These are phyloP conservation scores for Pogostemon cablin DNA, from an alignment of 257 asterid genomes.

Conservation along the genomic window DNA sequence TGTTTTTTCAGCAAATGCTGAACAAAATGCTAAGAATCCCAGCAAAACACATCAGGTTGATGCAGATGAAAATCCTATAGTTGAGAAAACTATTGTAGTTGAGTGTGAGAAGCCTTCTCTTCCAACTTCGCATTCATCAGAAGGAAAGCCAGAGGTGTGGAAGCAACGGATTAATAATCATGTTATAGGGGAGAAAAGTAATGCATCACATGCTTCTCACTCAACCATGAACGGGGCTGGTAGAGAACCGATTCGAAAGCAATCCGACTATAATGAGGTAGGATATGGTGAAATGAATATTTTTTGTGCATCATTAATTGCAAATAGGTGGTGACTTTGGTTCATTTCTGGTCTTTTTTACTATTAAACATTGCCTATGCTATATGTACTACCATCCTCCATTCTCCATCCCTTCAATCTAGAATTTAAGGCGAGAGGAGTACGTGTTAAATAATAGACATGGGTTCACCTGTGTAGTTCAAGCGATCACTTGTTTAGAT, in stretches of 20 bases:
- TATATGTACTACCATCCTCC: background rate
- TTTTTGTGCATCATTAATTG: constrained; percentile 18
- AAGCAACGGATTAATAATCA: constrained; percentile 32
- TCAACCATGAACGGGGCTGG: constrained; percentile 44
- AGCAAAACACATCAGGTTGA: constrained; percentile 43
- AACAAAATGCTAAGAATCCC: constrained; percentile 36
- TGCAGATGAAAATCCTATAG: constrained; percentile 65
- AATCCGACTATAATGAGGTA: constrained; percentile 56
- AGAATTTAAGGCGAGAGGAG: background rate
- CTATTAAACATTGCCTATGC: constrained; percentile 2
- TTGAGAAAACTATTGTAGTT: constrained; percentile 82
- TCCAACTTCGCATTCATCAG: constrained; percentile 44
- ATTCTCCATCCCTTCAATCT: constrained; percentile 16
- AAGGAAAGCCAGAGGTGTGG: constrained; percentile 38
- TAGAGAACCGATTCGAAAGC: constrained; percentile 43
- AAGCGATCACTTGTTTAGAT: background rate
- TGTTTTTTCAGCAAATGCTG: constrained; percentile 34
- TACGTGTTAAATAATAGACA: background rate
- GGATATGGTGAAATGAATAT: constrained; percentile 10
- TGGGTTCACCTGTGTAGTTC: background rate
- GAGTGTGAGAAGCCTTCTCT: constrained; percentile 70
- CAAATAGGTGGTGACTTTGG: constrained; percentile 4
- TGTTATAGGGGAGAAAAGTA: constrained; percentile 39
- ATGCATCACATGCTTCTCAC: constrained; percentile 43
- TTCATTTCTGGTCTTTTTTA: constrained; percentile 10